Evolutionary conservation across 352 stramenopile genomes (phyloP).

Genomic region (Pythium diclinum): DNA sequence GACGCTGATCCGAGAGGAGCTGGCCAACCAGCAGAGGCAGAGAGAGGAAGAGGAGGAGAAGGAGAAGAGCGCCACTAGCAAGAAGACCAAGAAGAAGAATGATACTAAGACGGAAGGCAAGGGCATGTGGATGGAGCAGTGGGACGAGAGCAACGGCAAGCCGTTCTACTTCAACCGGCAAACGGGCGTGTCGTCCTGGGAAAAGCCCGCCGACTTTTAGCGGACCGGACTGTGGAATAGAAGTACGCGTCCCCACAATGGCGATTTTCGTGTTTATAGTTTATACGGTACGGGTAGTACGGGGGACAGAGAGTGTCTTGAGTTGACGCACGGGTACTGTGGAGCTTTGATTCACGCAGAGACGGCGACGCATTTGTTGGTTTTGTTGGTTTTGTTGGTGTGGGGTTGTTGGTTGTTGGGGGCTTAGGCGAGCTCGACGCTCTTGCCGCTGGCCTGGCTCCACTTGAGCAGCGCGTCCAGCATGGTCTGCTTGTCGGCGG

Average conservation of each 20-base stretch:
- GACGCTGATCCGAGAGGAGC: conserved; percentile 50
- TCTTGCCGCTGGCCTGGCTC: conserved; percentile 87
- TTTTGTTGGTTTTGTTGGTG: neutral
- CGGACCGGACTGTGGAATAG: neutral
- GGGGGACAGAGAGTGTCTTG: too few species aligned
- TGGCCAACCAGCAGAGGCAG: conserved; percentile 47
- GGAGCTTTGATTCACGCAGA: neutral
- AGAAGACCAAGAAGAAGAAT: conserved; percentile 31
- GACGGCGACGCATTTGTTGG: conserved; percentile 4
- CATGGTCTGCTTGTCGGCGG: conserved; percentile 75
- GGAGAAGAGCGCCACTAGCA: conserved; percentile 8
- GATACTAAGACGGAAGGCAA: neutral
- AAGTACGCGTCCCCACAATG: neutral
- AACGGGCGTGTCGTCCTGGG: conserved; percentile 77
- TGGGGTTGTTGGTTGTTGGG: neutral
- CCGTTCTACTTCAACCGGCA: conserved; percentile 89
- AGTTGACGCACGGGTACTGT: neutral
- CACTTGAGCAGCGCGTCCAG: conserved; percentile 86
- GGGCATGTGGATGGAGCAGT: conserved; percentile 67
- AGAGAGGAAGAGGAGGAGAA: conserved; percentile 27
- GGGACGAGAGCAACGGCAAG: conserved; percentile 70
- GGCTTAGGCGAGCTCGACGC: conserved; percentile 69
- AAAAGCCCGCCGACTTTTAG: conserved; percentile 69
- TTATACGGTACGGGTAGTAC: neutral
- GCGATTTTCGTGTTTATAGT: conserved; percentile 4